Evolutionary conservation across 2,329 filamentous ascomycete species (phyloP), one percentile per base, ranked within the genome.

Genomic region (Aureobasidium sp.): DNA sequence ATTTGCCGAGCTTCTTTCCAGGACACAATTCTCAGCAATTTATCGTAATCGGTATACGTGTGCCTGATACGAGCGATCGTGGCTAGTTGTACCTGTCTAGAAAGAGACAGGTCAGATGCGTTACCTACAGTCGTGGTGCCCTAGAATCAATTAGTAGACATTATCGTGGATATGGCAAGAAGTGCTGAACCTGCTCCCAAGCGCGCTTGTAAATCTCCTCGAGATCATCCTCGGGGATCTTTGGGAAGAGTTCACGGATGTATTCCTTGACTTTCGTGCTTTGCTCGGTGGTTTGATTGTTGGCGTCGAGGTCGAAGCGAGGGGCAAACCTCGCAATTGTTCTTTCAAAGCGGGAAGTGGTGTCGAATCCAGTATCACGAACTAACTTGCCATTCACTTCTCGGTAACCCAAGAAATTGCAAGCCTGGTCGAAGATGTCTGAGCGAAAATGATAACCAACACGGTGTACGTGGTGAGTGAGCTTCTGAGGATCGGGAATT

Each of bases 391-490:
- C 56, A 17, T 60, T 42, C 24, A 54, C 42, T 22, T 59, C 56
- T 53, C 61, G 65, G 71, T 70, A 56, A 70, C 71, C 67, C 63
- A 81, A 63, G 70, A 77, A 62, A 63, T 71, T 64, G 67, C 79
- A 82, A 30, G 79, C 78, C 55, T 76, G 70, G 38, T 76, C 74
- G 34, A 85, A 77, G 54, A 83, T 73, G n/a, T 75, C 69, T 55
- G 75, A 75, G 6, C 79, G 79, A 57, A 85, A 84, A 62, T 84
- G 80, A 63, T 81, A 79, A 14, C 81, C 81, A 57, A 83, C 75
- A 35, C 80, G 74, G 59, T 81, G 75, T 44, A 83, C 75, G 62
- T 84, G 79, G 60, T 80, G 75, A 2, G 79, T 80, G 2, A 84
- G 68, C 66, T 61, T 63, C 22, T 29, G 41, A 12, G 61, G 61